Evolutionary conservation across 2,329 filamentous ascomycete genomes (phyloP).

Genomic region (Xylariomycetidae sp.): DNA sequence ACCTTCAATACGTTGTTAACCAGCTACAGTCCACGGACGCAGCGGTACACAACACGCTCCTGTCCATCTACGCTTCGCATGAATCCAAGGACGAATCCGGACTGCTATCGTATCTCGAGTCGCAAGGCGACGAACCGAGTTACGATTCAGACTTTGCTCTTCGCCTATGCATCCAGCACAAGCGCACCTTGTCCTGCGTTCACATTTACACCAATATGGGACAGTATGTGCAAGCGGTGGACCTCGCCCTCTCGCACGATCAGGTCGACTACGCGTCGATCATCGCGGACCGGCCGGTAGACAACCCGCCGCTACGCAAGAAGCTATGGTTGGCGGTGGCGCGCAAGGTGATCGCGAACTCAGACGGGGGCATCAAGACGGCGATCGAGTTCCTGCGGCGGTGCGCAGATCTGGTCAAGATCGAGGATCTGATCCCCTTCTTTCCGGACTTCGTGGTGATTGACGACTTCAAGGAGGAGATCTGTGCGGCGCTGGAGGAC

Average conservation of each 20-base stretch:
- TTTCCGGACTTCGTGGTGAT: conserved; percentile 99
- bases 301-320: conserved; percentile 76
- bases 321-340: conserved; percentile 94
- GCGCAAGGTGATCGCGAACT: conserved; percentile 84
- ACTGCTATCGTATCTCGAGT: conserved; percentile 81
- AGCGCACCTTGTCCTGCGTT: conserved; percentile 87
- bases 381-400: conserved; percentile 91
- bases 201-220: conserved; percentile 98
- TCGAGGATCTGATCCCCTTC: conserved; percentile 96
- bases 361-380: conserved; percentile 80
- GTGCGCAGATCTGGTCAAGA: conserved; percentile 84
- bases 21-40: conserved; percentile 73
- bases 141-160: conserved; percentile 97
- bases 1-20: conserved; percentile 90
- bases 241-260: conserved; percentile 82
- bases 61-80: conserved; percentile 91
- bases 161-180: conserved; percentile 88
- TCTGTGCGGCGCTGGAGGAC: conserved; percentile 86
- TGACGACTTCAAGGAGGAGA: conserved; percentile 98
- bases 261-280: conserved; percentile 84
- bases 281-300: conserved; percentile 80
- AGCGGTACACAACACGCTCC: conserved; percentile 92
- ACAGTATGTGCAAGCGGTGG: conserved; percentile 87
- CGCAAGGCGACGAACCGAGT: conserved; percentile 76
- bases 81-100: conserved; percentile 77